These are phyloP conservation scores for Suzukiozyma palmioleophila DNA, from an alignment of 1,139 yeast species.

Conservation along the genomic window DNA sequence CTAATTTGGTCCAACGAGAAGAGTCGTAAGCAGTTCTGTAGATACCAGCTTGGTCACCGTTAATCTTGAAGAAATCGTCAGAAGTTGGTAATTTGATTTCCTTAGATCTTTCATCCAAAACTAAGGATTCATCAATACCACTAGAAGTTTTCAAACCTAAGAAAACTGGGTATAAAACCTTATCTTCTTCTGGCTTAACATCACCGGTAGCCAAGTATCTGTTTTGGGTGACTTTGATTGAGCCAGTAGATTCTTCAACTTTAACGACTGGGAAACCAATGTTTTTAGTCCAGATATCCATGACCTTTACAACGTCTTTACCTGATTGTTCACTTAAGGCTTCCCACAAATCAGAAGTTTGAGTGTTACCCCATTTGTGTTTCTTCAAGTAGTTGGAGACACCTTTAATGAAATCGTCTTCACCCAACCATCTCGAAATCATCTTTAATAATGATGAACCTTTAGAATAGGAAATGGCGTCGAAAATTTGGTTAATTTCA, in stretches of 20 bases:
- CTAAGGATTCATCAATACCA: conserved; percentile 62
- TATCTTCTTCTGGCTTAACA: conserved; percentile 61
- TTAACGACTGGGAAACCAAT: conserved; percentile 79
- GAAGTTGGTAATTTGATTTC: conserved; percentile 39
- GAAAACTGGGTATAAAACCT: conserved; percentile 76
- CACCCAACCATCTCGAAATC: conserved; percentile 72
- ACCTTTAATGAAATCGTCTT: conserved; percentile 66
- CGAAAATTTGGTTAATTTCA: conserved; percentile 56
- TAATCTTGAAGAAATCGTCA: conserved; percentile 67
- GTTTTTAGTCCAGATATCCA: conserved; percentile 83
- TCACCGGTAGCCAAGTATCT: conserved; percentile 82
- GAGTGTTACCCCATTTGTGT: conserved; percentile 77
- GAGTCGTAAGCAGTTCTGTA: conserved; percentile 77
- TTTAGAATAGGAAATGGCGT: conserved; percentile 66
- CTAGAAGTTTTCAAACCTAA: conserved; percentile 66
- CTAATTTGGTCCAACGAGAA: conserved; percentile 70
- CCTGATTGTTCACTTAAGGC: conserved; percentile 75
- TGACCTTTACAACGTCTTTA: conserved; percentile 66
- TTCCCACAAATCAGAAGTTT: conserved; percentile 79
- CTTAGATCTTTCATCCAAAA: conserved; percentile 52
- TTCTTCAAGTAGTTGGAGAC: conserved; percentile 68
- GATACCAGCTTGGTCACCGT: conserved; percentile 79
- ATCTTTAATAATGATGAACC: conserved; percentile 78
- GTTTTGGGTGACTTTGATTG: conserved; percentile 60
- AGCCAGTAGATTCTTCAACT: conserved; percentile 41